Percentiles rank a stretch among this genome's conserved stretches.
phyloP scores from a whole-genome alignment of 139 green algal genomes.

The Zygnema circumcarinatum region DNA sequence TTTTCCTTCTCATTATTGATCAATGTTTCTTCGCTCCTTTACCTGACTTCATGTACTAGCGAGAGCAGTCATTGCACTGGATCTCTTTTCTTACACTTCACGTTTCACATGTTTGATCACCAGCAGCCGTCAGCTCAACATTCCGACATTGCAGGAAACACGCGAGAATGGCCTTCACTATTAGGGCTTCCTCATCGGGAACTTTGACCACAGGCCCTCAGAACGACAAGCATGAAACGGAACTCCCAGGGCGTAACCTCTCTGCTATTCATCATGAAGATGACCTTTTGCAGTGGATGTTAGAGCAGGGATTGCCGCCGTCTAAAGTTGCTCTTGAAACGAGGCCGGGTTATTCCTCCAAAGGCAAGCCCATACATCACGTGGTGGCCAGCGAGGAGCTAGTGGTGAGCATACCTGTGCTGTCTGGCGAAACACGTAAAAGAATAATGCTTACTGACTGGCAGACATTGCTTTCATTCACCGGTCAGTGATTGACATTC shows the following conservation, averaged over 20 bases:
- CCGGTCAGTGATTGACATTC: too few species aligned
- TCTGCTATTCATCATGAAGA: not conserved
- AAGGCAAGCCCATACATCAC: slow-evolving; percentile 43
- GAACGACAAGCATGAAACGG: not conserved
- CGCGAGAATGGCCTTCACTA: not conserved
- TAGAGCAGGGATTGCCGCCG: slow-evolving; percentile 40
- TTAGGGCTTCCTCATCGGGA: not conserved
- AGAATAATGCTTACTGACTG: too few species aligned
- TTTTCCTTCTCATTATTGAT: too few species aligned
- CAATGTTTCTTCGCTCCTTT: too few species aligned
- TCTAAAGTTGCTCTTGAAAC: slow-evolving; percentile 41
- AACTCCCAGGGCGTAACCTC: not conserved
- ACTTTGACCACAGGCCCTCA: not conserved
- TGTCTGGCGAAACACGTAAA: too few species aligned
- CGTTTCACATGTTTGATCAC: too few species aligned
- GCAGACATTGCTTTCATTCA: too few species aligned
- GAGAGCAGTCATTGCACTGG: too few species aligned
- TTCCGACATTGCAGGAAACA: not conserved
- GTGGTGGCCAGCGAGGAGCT: slow-evolving; percentile 55
- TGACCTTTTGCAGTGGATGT: slow-evolving; percentile 58
- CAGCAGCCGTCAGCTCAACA: not conserved
- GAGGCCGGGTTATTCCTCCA: not conserved
- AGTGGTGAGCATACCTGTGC: slow-evolving; percentile 37
- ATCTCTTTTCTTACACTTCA: too few species aligned
- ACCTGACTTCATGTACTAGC: too few species aligned